Conservation (phyloP, 495 filamentous ascomycete genomes). For the Penicillium odoratum region DNA sequence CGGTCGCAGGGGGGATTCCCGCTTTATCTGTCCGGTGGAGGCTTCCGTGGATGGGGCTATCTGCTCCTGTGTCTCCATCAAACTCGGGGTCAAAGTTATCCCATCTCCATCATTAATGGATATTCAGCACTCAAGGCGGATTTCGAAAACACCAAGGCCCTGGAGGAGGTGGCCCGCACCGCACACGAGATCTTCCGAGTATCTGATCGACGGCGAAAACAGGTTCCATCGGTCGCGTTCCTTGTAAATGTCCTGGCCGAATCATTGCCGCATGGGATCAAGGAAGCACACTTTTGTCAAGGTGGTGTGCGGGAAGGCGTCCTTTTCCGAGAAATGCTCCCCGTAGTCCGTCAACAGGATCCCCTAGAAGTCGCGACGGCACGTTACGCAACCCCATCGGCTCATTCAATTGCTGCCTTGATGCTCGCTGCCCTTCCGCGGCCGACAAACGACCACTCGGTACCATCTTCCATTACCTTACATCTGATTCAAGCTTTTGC, state of each 20-base stretch:
- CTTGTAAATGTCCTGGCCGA: constrained; percentile 70
- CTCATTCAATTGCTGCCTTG: constrained; percentile 37
- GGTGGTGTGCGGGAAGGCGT: constrained; percentile 85
- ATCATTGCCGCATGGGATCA: constrained; percentile 65
- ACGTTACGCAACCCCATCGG: constrained; percentile 46
- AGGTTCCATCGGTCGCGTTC: constrained; percentile 81
- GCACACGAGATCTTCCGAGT: constrained; percentile 69
- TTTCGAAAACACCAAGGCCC: constrained; percentile 61
- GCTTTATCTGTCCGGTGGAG: constrained; percentile 82
- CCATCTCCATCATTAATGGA: constrained; percentile 81
- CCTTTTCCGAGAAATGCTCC: constrained; percentile 64
- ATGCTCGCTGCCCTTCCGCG: constrained; percentile 48
- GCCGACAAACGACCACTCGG: constrained; percentile 19
- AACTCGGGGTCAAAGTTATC: constrained; percentile 69
- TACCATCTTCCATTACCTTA: constrained; percentile 39
- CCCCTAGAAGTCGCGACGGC: constrained; percentile 64
- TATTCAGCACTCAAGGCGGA: constrained; percentile 62
- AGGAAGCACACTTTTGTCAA: constrained; percentile 76
- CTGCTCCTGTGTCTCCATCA: constrained; percentile 64
- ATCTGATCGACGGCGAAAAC: constrained; percentile 74
- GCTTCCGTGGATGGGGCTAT: constrained; percentile 89
- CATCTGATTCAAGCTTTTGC: constrained; percentile 52
- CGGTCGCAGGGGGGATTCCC: constrained; percentile 57
- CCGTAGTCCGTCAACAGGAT: constrained; percentile 57
- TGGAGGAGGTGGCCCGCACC: constrained; percentile 51